Evolutionary conservation across 345 rosid species (phyloP), one percentile per base, ranked within the genome.

Genomic region (Bruguiera gymnorhiza): DNA sequence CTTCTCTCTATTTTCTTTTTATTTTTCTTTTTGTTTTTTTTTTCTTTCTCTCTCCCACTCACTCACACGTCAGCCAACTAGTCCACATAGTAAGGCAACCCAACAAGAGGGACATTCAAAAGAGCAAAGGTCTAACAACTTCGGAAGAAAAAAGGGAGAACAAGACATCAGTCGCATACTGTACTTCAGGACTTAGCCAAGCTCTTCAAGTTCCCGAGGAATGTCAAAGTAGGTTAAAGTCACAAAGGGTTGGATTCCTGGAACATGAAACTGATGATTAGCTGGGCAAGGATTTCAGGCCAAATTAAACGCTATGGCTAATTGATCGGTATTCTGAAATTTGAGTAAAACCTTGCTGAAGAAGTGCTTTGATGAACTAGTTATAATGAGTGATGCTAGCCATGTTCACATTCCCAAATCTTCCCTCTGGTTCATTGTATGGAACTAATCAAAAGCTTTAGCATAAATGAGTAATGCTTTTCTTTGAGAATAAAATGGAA

Each of bases 181-280:
- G 85, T 71, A 84, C 71, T 67, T 81, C 65, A 9, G 86, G 81
- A 77, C 86, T 90, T 69, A 90, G 85, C 98, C 98, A 90, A 48
- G 83, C 83, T 81, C 75, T 51, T 83, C 98, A 3, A 93, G 78
- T 74, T 86, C 89, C 77, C 89, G 90, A 70, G 98, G 98, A 57
- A 82, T 75, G 74, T 89, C 97, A 3, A 73, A 85, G 80, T 93
- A 96, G 50, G 83, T 83, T 69, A 90, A 76, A 6, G 93, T 82
- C 76, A 90, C 92, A 76, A 93, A 93, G 21, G 98, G 97, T 51
- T 69, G 77, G 65, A 93, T 87, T 65, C 96, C 98, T 93, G 86
- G n/a, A 78, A 65, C 68, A 56, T 63, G 32, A 64, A 29, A 53
- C 8, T 21, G 19, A 16, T 55, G 60, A 61, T 18, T 6, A 56